Base-by-base conservation (phyloP, 1,284 basidiomycete species). In the Ceratobasidium sp. region DNA sequence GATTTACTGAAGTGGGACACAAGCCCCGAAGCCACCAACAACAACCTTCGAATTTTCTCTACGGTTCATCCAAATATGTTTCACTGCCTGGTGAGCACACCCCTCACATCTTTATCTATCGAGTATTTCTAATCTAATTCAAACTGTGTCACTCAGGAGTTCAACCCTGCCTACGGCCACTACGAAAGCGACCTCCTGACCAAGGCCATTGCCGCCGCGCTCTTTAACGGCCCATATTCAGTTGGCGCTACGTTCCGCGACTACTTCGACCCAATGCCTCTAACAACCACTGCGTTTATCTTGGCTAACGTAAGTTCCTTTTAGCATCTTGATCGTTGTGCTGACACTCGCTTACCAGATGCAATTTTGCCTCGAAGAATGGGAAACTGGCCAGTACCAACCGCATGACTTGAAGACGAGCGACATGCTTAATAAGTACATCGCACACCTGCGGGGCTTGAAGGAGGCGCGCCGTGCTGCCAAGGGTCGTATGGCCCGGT, bases 261-360 rank as follows among this genome's bases (percentile, higher is more conserved):
- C 33, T 64, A 18, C 33, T 64, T 64, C 35, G n/a, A 41, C 20
- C 59, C 59, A 12, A 62, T 62, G 59, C 59, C 23, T 30, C 59
- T 62, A 14, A 62, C 35, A 7, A n/a, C n/a, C 10, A 20, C n/a
- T 12, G 55, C 55, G n/a, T 57, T 23, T 57, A 30, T 57, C 8
- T 20, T 57, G 10, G 55, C 55, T 10, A 57, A 57, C 30, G 55
- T 57, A n/a, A 23, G 55, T 57, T 57, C 12, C 8, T 30, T 57
- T 30, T 30, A 30, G 27, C 27, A 30, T 30, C 27, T 30, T 30
- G 27, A 30, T 30, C 27, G 27, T 30, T 30, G 27, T 30, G 27
- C 27, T 30, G 27, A 30, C 27, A 30, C 27, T 30, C 27, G 27
- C 27, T 30, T 30, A 30, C 27, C 27, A 30, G 27, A 30, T 30